phyloP scores from a whole-genome alignment of 73 alveolate species.

The Symbiodinium natans region DNA sequence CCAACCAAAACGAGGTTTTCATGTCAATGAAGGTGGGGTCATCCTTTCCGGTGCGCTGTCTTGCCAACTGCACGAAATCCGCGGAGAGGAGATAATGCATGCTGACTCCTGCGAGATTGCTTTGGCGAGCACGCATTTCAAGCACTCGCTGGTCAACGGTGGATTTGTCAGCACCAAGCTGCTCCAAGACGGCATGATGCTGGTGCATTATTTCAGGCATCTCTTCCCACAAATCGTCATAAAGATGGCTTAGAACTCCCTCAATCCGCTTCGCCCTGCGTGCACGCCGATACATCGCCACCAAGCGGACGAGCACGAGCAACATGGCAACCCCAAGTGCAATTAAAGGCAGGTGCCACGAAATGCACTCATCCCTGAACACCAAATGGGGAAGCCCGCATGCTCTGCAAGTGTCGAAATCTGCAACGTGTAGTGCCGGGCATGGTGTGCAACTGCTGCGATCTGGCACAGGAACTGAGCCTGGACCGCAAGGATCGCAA shows the following conservation, averaged over 20 bases:
- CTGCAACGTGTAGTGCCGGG: slow-evolving; percentile 2
- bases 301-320: not conserved
- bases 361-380: not conserved
- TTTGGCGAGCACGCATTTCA: slow-evolving; percentile 16
- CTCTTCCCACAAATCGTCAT: slow-evolving; percentile 1
- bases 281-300: not conserved
- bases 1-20: slow-evolving; percentile 26
- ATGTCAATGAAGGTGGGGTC: slow-evolving; percentile 52
- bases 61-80: slow-evolving; percentile 27
- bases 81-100: slow-evolving; percentile 17
- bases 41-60: slow-evolving; percentile 23
- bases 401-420: not conserved
- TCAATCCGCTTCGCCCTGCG: slow-evolving; percentile 11
- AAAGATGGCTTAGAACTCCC: not conserved
- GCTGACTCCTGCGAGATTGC: slow-evolving; percentile 41
- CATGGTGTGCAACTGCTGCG: not conserved
- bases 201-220: not conserved
- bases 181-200: not conserved
- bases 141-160: not conserved
- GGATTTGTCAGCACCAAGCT: not conserved
- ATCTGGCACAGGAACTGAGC: not conserved
- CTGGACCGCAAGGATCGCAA: slow-evolving; percentile 4
- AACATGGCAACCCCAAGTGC: not conserved
- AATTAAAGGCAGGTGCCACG: slow-evolving; percentile 17
- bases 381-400: not conserved